These are phyloP conservation scores for Conidiobolus incongruus DNA, from an alignment of 371 early-diverging fungal genomes.

Conservation along the genomic window DNA sequence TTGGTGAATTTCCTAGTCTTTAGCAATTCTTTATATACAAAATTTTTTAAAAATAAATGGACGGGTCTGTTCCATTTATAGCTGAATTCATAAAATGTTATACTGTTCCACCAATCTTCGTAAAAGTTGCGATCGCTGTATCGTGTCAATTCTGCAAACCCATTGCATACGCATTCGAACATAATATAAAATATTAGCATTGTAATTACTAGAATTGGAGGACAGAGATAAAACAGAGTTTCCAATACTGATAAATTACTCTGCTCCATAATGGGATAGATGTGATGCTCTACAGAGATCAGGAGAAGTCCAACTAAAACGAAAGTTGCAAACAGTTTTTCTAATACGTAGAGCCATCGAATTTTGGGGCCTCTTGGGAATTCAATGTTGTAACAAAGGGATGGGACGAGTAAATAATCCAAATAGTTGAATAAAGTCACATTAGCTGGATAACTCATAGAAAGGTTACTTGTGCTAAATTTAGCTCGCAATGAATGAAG, in stretches of 20 bases:
- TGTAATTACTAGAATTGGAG: constrained; percentile 80
- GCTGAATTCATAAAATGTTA: constrained; percentile 88
- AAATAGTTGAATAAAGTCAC: constrained; percentile 57
- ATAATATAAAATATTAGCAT: constrained; percentile 82
- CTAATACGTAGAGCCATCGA: constrained; percentile 65
- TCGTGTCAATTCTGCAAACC: constrained; percentile 85
- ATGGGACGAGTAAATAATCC: constrained; percentile 76
- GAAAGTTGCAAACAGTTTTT: constrained; percentile 57
- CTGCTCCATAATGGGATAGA: constrained; percentile 67
- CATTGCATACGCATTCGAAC: constrained; percentile 88
- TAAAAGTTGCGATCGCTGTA: constrained; percentile 83
- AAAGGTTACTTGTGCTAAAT: constrained; percentile 4
- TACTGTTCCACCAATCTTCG: constrained; percentile 96
- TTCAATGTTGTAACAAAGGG: constrained; percentile 77
- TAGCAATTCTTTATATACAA: constrained; percentile 71
- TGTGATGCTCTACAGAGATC: constrained; percentile 65
- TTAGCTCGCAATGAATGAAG: constrained; percentile 6
- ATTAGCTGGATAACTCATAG: constrained; percentile 45
- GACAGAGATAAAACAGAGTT: too few species aligned
- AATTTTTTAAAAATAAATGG: constrained; percentile 81
- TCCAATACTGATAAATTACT: too few species aligned
- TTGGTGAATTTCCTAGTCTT: constrained; percentile 48
- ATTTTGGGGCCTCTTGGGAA: constrained; percentile 73
- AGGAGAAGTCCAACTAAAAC: constrained; percentile 63
- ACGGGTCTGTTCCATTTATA: constrained; percentile 97